Evolutionary conservation across 106 monocot species (phyloP).

Genomic region (Phalaenopsis aphrodite): DNA sequence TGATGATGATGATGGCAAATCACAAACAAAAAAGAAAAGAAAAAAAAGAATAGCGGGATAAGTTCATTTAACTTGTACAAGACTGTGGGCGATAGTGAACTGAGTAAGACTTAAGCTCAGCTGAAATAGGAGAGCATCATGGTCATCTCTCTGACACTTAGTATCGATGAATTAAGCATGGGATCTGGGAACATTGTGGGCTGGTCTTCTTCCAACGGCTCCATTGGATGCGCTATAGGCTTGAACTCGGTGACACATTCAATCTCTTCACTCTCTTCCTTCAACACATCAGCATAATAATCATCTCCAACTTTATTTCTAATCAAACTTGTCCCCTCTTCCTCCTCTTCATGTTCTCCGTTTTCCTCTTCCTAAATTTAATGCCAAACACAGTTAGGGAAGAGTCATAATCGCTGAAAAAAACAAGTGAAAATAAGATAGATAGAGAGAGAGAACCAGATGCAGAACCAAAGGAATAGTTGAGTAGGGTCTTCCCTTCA

Average conservation of each 20-base stretch:
- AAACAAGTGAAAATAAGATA: too few species aligned
- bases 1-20: too few species aligned
- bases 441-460: too few species aligned
- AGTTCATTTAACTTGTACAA: too few species aligned
- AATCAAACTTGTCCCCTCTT: neutral
- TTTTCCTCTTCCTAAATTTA: too few species aligned
- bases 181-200: slow-evolving; percentile 7
- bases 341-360: neutral
- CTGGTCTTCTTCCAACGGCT: slow-evolving; percentile 16
- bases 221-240: slow-evolving; percentile 22
- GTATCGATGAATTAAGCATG: slow-evolving; percentile 3
- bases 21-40: too few species aligned
- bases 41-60: too few species aligned
- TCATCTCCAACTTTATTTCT: neutral
- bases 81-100: neutral
- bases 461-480: too few species aligned
- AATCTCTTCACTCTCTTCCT: neutral
- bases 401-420: too few species aligned
- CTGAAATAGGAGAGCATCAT: neutral
- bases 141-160: slow-evolving; percentile 3
- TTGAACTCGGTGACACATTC: slow-evolving; percentile 11
- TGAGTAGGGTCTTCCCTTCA: too few species aligned
- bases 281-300: neutral
- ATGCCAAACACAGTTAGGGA: too few species aligned
- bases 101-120: neutral